Conservation (phyloP, 495 filamentous ascomycete genomes). For the Astrothelium subdiscretum region DNA sequence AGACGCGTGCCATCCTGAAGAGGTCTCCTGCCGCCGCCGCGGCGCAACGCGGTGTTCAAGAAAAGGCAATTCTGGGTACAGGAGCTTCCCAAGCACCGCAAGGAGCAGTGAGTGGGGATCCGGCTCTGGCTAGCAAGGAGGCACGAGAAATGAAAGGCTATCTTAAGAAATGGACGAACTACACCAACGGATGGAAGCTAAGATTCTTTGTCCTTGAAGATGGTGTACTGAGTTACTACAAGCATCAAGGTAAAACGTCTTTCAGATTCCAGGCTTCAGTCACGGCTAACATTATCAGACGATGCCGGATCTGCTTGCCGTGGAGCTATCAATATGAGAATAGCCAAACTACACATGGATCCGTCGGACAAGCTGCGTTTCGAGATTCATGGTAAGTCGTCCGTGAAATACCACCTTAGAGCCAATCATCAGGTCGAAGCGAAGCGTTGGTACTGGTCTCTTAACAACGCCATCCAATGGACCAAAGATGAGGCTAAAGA, state of each 20-base stretch:
- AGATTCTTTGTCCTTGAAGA: slow-evolving; percentile 98
- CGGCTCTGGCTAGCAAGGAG: slow-evolving; percentile 63
- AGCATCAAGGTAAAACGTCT: slow-evolving; percentile 61
- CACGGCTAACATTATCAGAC: slow-evolving; percentile 37
- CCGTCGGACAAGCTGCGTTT: slow-evolving; percentile 93
- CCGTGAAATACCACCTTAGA: slow-evolving; percentile 96
- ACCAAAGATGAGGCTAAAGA: slow-evolving; percentile 91
- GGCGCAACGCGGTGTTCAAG: slow-evolving; percentile 90
- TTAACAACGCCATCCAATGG: slow-evolving; percentile 98
- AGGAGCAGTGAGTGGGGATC: slow-evolving; percentile 45
- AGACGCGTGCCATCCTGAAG: slow-evolving; percentile 74
- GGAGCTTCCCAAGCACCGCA: slow-evolving; percentile 47
- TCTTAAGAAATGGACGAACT: slow-evolving; percentile 98
- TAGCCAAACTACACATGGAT: slow-evolving; percentile 89
- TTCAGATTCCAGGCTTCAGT: background rate
- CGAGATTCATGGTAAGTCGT: slow-evolving; percentile 93
- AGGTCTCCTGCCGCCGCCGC: slow-evolving; percentile 88
- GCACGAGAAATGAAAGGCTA: slow-evolving; percentile 96
- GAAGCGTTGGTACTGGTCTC: slow-evolving; percentile 92
- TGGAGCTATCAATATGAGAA: slow-evolving; percentile 96
- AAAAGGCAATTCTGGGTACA: slow-evolving; percentile 77
- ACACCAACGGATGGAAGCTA: slow-evolving; percentile 89
- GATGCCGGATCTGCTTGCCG: slow-evolving; percentile 87
- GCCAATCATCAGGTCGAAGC: slow-evolving; percentile 92
- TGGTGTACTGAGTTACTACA: slow-evolving; percentile 96